Evolutionary conservation across 2,329 filamentous ascomycete species (phyloP).

Genomic region (Neofusicoccum kwambonambiense): DNA sequence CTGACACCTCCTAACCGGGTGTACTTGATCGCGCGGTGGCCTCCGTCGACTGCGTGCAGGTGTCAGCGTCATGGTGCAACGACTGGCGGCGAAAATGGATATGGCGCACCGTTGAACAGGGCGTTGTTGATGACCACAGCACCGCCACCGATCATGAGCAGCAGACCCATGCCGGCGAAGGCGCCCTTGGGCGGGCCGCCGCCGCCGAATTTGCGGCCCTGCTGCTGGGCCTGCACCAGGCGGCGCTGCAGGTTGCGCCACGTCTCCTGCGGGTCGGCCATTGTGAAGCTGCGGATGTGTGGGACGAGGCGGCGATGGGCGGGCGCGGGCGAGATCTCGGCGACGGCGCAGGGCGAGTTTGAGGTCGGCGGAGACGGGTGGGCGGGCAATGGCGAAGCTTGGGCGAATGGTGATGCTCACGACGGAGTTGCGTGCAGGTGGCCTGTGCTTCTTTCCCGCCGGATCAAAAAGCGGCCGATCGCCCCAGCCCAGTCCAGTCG

Average conservation of each 20-base stretch:
- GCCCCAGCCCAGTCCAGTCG: neutral
- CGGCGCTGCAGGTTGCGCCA: conserved; percentile 65
- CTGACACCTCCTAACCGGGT: conserved; percentile 86
- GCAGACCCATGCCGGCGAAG: conserved; percentile 53
- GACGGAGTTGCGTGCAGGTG: neutral
- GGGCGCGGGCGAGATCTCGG: neutral
- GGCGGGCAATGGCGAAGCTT: neutral
- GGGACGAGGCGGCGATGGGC: neutral
- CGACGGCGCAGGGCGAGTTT: neutral
- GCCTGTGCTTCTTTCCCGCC: neutral
- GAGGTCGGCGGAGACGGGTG: neutral
- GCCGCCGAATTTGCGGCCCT: conserved; percentile 38
- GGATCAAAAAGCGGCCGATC: conserved; percentile 13
- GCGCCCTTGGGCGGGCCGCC: conserved; percentile 51
- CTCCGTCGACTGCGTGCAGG: conserved; percentile 73
- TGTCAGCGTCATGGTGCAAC: conserved; percentile 22
- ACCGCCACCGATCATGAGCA: conserved; percentile 56
- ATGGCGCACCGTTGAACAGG: conserved; percentile 63
- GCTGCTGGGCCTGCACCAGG: conserved; percentile 49
- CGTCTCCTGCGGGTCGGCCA: conserved; percentile 60
- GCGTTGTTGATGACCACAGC: conserved; percentile 60
- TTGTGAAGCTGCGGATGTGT: neutral
- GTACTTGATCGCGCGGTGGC: conserved; percentile 98
- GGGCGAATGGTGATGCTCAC: conserved; percentile 6
- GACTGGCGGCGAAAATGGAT: neutral